Conservation (phyloP, 2,329 filamentous ascomycete genomes). For the Aspergillus melleus region DNA sequence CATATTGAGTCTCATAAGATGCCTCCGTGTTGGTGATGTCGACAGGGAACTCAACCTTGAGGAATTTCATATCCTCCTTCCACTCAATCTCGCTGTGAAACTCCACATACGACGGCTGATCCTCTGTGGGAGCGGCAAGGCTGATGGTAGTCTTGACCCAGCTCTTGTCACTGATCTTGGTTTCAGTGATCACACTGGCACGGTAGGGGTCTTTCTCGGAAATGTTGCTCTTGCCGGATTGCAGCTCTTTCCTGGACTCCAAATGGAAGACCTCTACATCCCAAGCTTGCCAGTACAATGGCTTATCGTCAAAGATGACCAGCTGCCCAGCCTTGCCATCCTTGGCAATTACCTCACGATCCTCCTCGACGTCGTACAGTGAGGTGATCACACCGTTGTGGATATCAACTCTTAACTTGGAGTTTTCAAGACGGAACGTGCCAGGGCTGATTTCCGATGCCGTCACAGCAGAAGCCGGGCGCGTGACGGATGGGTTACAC, state of each 20-base stretch:
- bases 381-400: slow-evolving; percentile 78
- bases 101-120: slow-evolving; percentile 70
- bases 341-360: slow-evolving; percentile 74
- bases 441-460: slow-evolving; percentile 57
- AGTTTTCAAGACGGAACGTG: slow-evolving; percentile 77
- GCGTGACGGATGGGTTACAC: slow-evolving; percentile 26
- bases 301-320: slow-evolving; percentile 96
- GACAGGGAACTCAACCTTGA: slow-evolving; percentile 98
- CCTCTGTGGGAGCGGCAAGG: slow-evolving; percentile 67
- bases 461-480: slow-evolving; percentile 37
- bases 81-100: slow-evolving; percentile 88
- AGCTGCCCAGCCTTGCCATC: slow-evolving; percentile 81
- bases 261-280: slow-evolving; percentile 97
- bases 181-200: slow-evolving; percentile 79
- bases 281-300: slow-evolving; percentile 96
- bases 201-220: slow-evolving; percentile 70
- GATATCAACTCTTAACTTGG: slow-evolving; percentile 71
- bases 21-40: slow-evolving; percentile 88
- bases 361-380: slow-evolving; percentile 70
- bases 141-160: slow-evolving; percentile 85
- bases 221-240: slow-evolving; percentile 67
- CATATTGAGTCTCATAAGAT: slow-evolving; percentile 92
- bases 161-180: slow-evolving; percentile 82
- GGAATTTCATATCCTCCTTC: slow-evolving; percentile 95
- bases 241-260: slow-evolving; percentile 76